Percentiles rank a stretch among this genome's conserved stretches.
Evolutionary conservation across 306 rosid genomes (phyloP).

Genomic region (Carpinus viminea): DNA sequence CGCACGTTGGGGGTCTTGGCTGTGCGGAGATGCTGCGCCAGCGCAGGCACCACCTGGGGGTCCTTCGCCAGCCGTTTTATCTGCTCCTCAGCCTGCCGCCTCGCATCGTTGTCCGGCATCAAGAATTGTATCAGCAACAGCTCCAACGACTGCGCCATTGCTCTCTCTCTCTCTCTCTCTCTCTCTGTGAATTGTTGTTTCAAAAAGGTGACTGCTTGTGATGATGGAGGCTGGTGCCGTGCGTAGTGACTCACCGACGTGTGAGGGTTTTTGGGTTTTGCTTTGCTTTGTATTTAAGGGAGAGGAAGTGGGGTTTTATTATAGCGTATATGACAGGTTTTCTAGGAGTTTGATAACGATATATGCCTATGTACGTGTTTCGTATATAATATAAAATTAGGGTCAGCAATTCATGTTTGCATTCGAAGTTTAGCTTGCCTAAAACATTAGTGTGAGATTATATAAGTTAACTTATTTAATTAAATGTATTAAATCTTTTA

Average conservation of each 20-base stretch:
- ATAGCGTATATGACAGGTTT: too few relatives aligned
- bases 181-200: background rate
- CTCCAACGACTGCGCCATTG: constrained; percentile 91
- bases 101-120: constrained; percentile 97
- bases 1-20: constrained; percentile 98
- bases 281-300: constrained; percentile 37
- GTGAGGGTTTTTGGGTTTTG: constrained; percentile 30
- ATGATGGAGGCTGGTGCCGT: background rate
- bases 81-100: constrained; percentile 99
- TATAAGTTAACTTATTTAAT: too few relatives aligned
- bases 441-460: too few relatives aligned
- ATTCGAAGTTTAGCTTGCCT: too few relatives aligned
- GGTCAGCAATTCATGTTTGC: too few relatives aligned
- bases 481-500: too few relatives aligned
- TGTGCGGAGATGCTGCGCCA: constrained; percentile 87
- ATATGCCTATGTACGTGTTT: too few relatives aligned
- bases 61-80: constrained; percentile 91
- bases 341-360: too few relatives aligned
- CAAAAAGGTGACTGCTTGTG: background rate
- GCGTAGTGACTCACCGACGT: background rate
- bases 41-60: constrained; percentile 90
- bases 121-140: constrained; percentile 84
- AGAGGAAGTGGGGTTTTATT: background rate
- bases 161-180: too few relatives aligned
- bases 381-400: too few relatives aligned